A percentile compares a stretch with the other conserved stretches of the same genome.
Evolutionary conservation across 78 protist genomes (phyloP).

Genomic region (Dictyostelium capitatum): DNA sequence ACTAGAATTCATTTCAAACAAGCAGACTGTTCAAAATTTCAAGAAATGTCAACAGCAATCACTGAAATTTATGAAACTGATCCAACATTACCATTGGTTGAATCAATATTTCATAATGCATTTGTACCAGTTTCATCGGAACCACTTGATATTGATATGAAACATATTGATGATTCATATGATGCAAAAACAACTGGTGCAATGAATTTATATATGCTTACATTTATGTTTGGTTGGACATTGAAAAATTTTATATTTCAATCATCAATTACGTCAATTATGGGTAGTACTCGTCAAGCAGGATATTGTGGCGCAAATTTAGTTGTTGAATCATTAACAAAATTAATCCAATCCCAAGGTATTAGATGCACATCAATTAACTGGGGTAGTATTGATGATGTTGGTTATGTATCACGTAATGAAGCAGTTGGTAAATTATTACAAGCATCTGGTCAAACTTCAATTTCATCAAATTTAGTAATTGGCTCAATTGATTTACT

Average conservation of each 20-base stretch:
- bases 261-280: conserved; percentile 59
- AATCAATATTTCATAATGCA: conserved; percentile 59
- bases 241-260: conserved; percentile 47
- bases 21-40: neutral
- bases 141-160: neutral
- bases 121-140: conserved; percentile 16
- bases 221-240: neutral
- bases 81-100: conserved; percentile 17
- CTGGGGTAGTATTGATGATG: conserved; percentile 68
- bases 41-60: neutral
- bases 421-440: neutral
- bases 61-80: no score
- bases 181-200: conserved; percentile 78
- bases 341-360: conserved; percentile 34
- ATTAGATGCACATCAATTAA: conserved; percentile 36
- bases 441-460: neutral
- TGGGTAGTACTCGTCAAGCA: conserved; percentile 71
- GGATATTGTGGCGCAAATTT: conserved; percentile 86
- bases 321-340: conserved; percentile 71
- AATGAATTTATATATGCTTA: neutral
- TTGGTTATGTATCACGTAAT: conserved; percentile 44
- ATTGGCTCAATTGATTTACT: neutral
- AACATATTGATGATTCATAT: neutral
- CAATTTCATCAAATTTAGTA: neutral
- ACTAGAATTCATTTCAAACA: neutral